Conservation (phyloP, 2,329 filamentous ascomycete species). For the Xylaria sp. region DNA sequence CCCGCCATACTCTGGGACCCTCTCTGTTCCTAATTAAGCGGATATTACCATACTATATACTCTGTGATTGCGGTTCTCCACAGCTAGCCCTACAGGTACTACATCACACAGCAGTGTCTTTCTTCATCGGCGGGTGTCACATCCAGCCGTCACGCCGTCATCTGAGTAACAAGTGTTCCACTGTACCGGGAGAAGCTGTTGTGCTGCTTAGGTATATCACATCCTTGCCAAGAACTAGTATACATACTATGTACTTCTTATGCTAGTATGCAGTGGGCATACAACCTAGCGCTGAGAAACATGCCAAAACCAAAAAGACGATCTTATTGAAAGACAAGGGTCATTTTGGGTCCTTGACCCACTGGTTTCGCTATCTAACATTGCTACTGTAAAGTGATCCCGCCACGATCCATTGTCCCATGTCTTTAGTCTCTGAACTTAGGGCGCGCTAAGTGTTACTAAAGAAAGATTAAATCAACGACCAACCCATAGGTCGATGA, state of each 20-base stretch:
- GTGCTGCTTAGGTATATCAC: background rate
- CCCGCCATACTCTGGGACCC: background rate
- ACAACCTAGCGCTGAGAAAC: background rate
- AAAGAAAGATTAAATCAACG: slow-evolving; percentile 23
- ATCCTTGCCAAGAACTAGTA: background rate
- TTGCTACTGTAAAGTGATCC: slow-evolving; percentile 24
- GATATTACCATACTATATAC: background rate
- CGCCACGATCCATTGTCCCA: background rate
- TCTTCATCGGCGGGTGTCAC: slow-evolving; percentile 16
- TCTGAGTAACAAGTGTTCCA: slow-evolving; percentile 10
- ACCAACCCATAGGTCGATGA: background rate
- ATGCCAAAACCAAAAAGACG: background rate
- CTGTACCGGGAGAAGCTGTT: background rate
- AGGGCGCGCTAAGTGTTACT: background rate
- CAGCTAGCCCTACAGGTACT: slow-evolving; percentile 29
- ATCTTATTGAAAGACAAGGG: slow-evolving; percentile 13
- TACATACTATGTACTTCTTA: background rate
- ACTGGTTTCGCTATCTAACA: slow-evolving; percentile 13
- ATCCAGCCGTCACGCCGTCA: slow-evolving; percentile 10
- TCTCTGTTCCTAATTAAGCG: background rate
- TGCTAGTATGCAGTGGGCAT: no score
- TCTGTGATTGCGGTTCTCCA: slow-evolving; percentile 17
- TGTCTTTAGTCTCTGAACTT: background rate
- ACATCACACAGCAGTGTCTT: slow-evolving; percentile 16
- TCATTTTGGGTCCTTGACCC: slow-evolving; percentile 13